Base-by-base conservation (phyloP, 2,329 filamentous ascomycete genomes). In the Penicillium sp. region DNA sequence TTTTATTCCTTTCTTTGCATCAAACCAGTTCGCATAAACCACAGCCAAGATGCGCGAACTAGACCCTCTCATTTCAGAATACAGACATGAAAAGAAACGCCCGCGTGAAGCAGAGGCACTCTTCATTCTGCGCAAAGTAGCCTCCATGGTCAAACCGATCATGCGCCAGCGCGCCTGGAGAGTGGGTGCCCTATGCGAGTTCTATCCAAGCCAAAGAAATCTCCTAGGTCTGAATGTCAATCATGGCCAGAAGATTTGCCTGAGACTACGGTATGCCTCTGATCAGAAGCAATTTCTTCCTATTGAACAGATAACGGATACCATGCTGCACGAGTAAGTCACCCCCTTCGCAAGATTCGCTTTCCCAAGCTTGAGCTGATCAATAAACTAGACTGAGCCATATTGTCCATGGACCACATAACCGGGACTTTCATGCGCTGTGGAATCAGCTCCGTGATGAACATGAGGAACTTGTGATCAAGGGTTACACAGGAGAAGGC, bases 381-480 rank as follows among this genome's bases (percentile, higher is more conserved):
- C 66, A 16, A 70, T 29, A 42, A 57, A 2, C 27, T 7, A 82
- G 79, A 65, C 84, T 98, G 3, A 88, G 86, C n/a, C 93, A 98
- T 69, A 96, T 90, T 63, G 84, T 91, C 11, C 87, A 89, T 73
- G 91, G 91, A 0, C 90, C 90, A 1, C 93, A 98, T 72, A 87
- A 97, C 69, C 82, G 81, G 47, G 84, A 89, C 35, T 98, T 98
- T 69, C 87, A 96, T 65, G 87, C 87, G 0, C 79, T 97, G 5
- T 96, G 93, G 91, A 88, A 96, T 65, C 89, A 96, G 70, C 84
- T 97, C 4, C 87, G 93, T 21, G 90, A 93, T 56, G 93, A 97
- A 75, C 88, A 93, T 66, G 85, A 92, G 66, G 85, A 86, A 2
- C 82, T 97, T 7, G 70, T 87, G 11, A 78, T 86, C 57, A 95